Evolutionary conservation across 2,329 filamentous ascomycete genomes (phyloP).

Genomic region (Fusarium metavorans): DNA sequence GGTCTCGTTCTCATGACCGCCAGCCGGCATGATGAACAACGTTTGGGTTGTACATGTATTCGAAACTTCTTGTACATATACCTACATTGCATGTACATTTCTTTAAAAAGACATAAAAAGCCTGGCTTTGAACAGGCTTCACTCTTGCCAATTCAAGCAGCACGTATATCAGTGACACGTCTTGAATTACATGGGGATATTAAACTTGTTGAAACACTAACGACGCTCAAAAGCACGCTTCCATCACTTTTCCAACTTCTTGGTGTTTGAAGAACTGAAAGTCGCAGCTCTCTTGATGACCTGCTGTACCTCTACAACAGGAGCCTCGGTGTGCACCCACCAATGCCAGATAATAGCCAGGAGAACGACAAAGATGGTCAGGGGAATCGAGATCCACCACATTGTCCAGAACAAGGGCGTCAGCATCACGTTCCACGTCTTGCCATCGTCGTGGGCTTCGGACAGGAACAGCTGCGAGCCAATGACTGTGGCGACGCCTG

Average conservation of each 20-base stretch:
- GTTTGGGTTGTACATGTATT: slow-evolving; percentile 10
- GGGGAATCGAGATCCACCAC: slow-evolving; percentile 47
- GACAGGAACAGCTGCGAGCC: slow-evolving; percentile 46
- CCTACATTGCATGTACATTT: slow-evolving; percentile 19
- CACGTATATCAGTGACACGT: not conserved
- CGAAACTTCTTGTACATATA: slow-evolving; percentile 18
- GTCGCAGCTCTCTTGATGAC: slow-evolving; percentile 39
- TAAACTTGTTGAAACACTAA: not conserved
- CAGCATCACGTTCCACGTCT: slow-evolving; percentile 38
- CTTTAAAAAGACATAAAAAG: slow-evolving; percentile 4
- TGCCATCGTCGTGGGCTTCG: slow-evolving; percentile 26
- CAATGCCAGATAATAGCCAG: slow-evolving; percentile 46
- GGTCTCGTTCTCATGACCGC: slow-evolving; percentile 14
- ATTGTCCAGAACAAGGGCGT: slow-evolving; percentile 47
- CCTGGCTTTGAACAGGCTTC: not conserved
- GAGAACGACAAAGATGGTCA: slow-evolving; percentile 42
- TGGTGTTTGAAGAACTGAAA: slow-evolving; percentile 27
- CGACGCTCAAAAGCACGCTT: not conserved
- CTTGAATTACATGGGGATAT: not conserved
- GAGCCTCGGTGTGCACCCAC: slow-evolving; percentile 44
- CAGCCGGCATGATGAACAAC: slow-evolving; percentile 4
- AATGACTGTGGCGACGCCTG: slow-evolving; percentile 49
- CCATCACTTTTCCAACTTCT: slow-evolving; percentile 15
- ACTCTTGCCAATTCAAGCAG: not conserved
- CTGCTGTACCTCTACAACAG: slow-evolving; percentile 31